These are phyloP conservation scores for Rhynchospora breviuscula DNA, from an alignment of 176 grass and related monocot genomes.

Conservation along the genomic window DNA sequence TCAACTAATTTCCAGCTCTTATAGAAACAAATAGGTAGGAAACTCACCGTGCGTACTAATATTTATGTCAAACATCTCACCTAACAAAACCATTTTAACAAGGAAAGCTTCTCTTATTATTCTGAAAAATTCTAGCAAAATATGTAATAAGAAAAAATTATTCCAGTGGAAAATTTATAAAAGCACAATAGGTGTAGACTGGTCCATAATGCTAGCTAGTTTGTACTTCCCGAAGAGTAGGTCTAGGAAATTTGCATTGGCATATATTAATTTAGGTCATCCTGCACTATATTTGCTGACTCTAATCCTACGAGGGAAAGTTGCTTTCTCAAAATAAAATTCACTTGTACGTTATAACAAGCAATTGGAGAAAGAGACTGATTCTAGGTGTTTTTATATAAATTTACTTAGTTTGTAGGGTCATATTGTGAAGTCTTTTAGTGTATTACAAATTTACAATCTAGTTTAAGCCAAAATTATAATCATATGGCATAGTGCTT, in stretches of 20 bases:
- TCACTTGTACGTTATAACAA: not conserved
- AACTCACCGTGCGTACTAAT: not conserved
- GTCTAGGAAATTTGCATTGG: too few species aligned
- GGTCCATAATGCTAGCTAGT: not conserved
- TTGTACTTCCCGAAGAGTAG: not conserved
- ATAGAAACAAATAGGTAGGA: not conserved
- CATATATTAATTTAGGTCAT: not conserved
- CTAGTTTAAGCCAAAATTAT: not conserved
- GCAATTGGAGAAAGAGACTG: constrained; percentile 4
- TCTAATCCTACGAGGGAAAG: not conserved
- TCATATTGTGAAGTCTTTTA: not conserved
- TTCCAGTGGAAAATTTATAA: not conserved
- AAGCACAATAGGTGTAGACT: not conserved
- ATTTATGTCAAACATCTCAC: not conserved
- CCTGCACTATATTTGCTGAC: not conserved
- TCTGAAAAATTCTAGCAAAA: not conserved
- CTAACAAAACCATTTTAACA: constrained; percentile 9
- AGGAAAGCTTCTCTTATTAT: not conserved
- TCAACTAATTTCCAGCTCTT: constrained; percentile 10
- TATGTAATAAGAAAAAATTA: not conserved
- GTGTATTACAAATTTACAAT: not conserved
- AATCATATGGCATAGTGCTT: not conserved
- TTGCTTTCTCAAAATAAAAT: constrained; percentile 1
- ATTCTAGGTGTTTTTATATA: not conserved
- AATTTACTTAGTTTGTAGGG: constrained; percentile 4